Base-by-base conservation (phyloP, 208 protist species). In the Leishmania gerbilli region DNA sequence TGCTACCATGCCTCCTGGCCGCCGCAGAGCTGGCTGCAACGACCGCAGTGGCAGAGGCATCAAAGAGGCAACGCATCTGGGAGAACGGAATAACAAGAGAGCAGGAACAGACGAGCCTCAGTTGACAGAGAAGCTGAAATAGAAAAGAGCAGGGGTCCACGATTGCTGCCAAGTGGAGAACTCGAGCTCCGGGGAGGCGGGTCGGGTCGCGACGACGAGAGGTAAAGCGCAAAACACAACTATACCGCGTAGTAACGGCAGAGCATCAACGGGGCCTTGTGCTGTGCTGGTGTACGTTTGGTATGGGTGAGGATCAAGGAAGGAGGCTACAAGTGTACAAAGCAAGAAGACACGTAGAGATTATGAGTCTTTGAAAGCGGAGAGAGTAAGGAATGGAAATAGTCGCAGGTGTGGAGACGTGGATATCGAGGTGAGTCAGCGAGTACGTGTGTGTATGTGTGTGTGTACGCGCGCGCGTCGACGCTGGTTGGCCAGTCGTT, bases 1-100 rank as follows among this genome's bases (percentile, higher is more conserved):
- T 71, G 58, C 81, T 84, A 60, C 77, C 79, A 58, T 83, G 79
- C 24, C 88, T 85, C 76, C 62, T 88, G 1, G 77, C 68, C 9
- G 55, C 21, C 27, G 69, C 69, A 51, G 40, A 51, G 42, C 45
- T 74, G 8, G 65, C 58, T 51, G 75, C 37, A 19, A 27, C 34
- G 65, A 71, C 42, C 27, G 62, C 58, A 47, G 74, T 37, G 37
- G 64, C 64, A 31, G 58, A 67, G 49, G 47, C 37, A 60, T 9
- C 17, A 19, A 69, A 77, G 8, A 82, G 55, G 45, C 82, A 67
- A 76, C 82, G 82, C 82, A 86, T 86, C 5, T 17, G 34, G 53
- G 1, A 24, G 19, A 37, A 31, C 4, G 19, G 31, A 76, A 45
- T 2, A 58, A 21, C 51, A 47, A 6, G 27, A 13, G 11, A 62